Evolutionary conservation across 2,329 filamentous ascomycete species (phyloP), one percentile per base, ranked within the genome.

Genomic region (Botrytis deweyae): DNA sequence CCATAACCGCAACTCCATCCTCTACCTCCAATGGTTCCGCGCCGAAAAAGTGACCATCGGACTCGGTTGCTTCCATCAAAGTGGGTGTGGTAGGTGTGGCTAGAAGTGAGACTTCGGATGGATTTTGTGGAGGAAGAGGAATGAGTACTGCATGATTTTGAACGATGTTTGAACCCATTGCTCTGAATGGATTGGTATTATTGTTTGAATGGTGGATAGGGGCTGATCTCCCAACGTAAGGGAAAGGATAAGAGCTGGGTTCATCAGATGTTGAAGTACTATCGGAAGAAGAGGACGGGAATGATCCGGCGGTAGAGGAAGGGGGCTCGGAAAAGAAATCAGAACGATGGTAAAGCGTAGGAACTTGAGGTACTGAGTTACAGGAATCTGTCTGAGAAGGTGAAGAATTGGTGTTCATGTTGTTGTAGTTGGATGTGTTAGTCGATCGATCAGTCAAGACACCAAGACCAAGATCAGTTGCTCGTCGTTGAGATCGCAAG

Each of bases 1-100:
- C 88, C 4, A 86, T 85, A 40, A 90, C 79, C 1, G 88, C 87
- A 7, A 90, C 82, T 2, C 88, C 88, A 25, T 85, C 83, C 6
- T 83, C 82, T 1, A 89, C 85, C 44, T 86, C 83, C 3, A 88
- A 79, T 59, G 84, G 82, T 38, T 84, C 82, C 52, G 82, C 80
- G 7, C 82, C 82, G 74, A 84, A 84, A 22, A 73, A 74, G 4
- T 80, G 80, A 58, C 81, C 78, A 40, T 76, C 72, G 22, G 80
- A 74, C 69, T 83, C 82, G 20, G 79, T 76, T 52, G 79, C 74
- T 76, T 82, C 81, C 80, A 82, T 70, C 22, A 46, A 44, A 29
- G 70, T 72, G 16, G 75, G 72, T 4, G 78, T 78, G 14, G 73
- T 58, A 29, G 75, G 71, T 12, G 46, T 55, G 10, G 61, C 44